Base-by-base conservation (phyloP, 2,329 filamentous ascomycete species). In the Sclerotinia nivalis region DNA sequence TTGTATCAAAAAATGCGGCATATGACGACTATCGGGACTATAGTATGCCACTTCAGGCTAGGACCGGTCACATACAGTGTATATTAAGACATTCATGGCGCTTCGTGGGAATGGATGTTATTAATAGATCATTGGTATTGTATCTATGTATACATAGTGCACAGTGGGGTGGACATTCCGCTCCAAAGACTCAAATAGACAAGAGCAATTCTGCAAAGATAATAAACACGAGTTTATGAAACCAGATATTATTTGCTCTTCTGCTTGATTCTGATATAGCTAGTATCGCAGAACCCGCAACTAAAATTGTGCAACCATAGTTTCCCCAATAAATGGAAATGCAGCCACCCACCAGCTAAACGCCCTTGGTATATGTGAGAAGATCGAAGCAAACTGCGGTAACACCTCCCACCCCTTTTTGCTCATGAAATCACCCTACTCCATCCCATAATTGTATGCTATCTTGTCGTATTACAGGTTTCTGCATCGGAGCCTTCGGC, bases 1-100 rank as follows among this genome's bases (percentile, higher is more conserved):
- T 71, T 71, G 71, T 71, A 72, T 68, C 59, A 70, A 71, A 72
- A 69, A 45, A 54, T 60, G 45, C 10, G 45, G 58, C 45, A n/a
- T 54, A n/a, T 65, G 49, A 52, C 15, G 61, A 52, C 43, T 61
- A 56, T 60, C 45, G 54, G 45, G 66, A 69, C n/a, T 68, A 40
- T 49, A 22, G 45, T 60, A 37, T 60, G 8, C 34, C 66, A 45
- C 55, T 62, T 20, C 20, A 69, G 47, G 66, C 47, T 15, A 55
- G 43, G 59, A 31, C 37, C 40, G 59, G 37, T 45, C 40, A 56
- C 52, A 65, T 28, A 25, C n/a, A 54, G 45, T 65, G 67, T 69
- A 69, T 47, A 68, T 68, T 68, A 68, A 34, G 56, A 64, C 31
- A 62, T 55, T 45, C 18, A 43, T 69, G 59, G 58, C 49, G 66